A percentile compares a stretch with the other conserved stretches of the same genome.
phyloP scores from a whole-genome alignment of 495 filamentous ascomycete genomes.

The Penicillium manginii region DNA sequence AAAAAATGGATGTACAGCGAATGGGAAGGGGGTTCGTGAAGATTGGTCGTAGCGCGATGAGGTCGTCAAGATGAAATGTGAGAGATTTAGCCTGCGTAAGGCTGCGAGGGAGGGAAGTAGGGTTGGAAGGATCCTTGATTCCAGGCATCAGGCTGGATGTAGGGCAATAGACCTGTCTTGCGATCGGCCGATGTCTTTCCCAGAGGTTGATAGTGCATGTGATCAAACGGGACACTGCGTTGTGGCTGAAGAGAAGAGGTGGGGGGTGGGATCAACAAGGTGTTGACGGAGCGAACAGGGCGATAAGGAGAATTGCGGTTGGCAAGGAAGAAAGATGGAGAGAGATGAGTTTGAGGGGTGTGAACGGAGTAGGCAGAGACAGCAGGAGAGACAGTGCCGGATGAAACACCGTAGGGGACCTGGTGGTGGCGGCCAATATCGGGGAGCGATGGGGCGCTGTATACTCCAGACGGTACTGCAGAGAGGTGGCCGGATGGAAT shows the following conservation, averaged over 20 bases:
- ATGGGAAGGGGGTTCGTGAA: slow-evolving; percentile 25
- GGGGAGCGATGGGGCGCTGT: slow-evolving; percentile 56
- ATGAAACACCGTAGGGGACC: slow-evolving; percentile 41
- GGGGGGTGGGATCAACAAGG: slow-evolving; percentile 85
- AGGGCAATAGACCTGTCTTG: slow-evolving; percentile 82
- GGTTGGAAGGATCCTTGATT: slow-evolving; percentile 39
- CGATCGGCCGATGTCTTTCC: slow-evolving; percentile 74
- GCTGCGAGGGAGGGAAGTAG: slow-evolving; percentile 47
- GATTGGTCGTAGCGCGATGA: slow-evolving; percentile 31
- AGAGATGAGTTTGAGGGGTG: slow-evolving; percentile 59
- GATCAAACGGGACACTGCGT: slow-evolving; percentile 62
- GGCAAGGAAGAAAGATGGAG: slow-evolving; percentile 63
- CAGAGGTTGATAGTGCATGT: slow-evolving; percentile 96
- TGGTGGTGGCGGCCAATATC: slow-evolving; percentile 49
- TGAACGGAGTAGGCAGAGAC: slow-evolving; percentile 46
- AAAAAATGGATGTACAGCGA: slow-evolving; percentile 35
- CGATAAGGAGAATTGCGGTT: slow-evolving; percentile 85
- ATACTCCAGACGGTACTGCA: slow-evolving; percentile 38
- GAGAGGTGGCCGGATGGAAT: slow-evolving; percentile 48
- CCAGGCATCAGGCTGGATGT: slow-evolving; percentile 57
- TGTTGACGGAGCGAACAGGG: slow-evolving; percentile 86
- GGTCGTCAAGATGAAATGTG: slow-evolving; percentile 23
- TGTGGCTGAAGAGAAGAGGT: slow-evolving; percentile 78
- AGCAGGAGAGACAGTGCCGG: slow-evolving; percentile 45
- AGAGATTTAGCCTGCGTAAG: slow-evolving; percentile 29